Evolutionary conservation across 2,329 filamentous ascomycete genomes (phyloP), one percentile per base, ranked within the genome.

Genomic region (Cercospora canescens): DNA sequence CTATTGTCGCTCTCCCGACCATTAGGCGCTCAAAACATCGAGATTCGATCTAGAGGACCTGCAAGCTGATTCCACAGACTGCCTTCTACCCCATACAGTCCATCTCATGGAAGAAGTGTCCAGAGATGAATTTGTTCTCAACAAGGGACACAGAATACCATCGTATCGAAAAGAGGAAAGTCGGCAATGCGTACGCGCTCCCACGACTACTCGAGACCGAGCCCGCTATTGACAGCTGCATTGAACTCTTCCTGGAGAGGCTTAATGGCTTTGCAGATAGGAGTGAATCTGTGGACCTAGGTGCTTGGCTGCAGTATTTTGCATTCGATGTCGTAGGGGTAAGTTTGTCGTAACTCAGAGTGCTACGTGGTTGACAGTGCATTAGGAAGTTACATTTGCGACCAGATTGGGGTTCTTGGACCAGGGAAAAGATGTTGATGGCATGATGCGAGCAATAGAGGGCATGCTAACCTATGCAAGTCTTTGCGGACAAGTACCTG

Each of bases 141-240:
- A 76, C 76, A 1, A 75, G 74, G 1, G 77, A 80, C 48, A 79
- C 82, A 61, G 70, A 60, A 0, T 78, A 79, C 21, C 81, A 83
- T 66, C 77, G 79, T 1, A 73, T 68, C n/a, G 76, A 80, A 4
- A 80, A 78, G 48, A 48, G 35, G 21, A 64, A 60, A 50, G 34
- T 67, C 24, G 67, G 56, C 39, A 62, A 60, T 55, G 64, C 67
- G 18, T 70, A 67, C 50, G 61, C 28, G 18, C 41, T 70, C 26
- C 39, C 35, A 16, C 28, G 32, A 8, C 35, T 70, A 4, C 52
- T 69, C 4, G 52, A 67, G 57, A 64, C 28, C 12, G 52, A 57
- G 52, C n/a, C 28, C 3, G 52, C 52, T 6, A 35, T 56, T 8
- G 30, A 56, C n/a, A 24, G 32, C n/a, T 56, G 52, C 8, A 56